phyloP scores from a whole-genome alignment of 495 filamentous ascomycete species.

The Aspergillus affinis region DNA sequence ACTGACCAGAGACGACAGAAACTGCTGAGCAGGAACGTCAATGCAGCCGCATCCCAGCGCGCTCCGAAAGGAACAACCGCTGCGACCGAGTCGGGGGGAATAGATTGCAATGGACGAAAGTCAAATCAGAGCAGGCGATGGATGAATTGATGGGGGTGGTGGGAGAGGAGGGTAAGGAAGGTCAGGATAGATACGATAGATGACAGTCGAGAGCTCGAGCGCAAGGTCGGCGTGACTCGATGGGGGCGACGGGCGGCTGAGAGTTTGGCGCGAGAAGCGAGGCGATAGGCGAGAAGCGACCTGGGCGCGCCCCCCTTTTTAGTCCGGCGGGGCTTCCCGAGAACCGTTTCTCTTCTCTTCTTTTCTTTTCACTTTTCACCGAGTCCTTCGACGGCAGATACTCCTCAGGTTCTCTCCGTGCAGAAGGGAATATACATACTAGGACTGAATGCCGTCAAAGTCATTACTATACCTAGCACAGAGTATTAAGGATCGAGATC shows the following conservation, averaged over 20 bases:
- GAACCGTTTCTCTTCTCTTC: constrained; percentile 9
- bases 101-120: constrained; percentile 5
- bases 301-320: constrained; percentile 10
- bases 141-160: constrained; percentile 4
- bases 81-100: constrained; percentile 8
- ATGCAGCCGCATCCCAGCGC: constrained; percentile 26
- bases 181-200: constrained; percentile 24
- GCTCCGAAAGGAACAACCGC: constrained; percentile 22
- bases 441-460: too few relatives aligned
- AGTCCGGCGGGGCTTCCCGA: constrained; percentile 6
- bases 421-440: too few relatives aligned
- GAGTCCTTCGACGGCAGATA: too few relatives aligned
- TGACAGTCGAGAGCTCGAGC: constrained; percentile 23
- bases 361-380: not conserved
- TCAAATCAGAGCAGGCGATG: too few relatives aligned
- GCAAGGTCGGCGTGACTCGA: constrained; percentile 19
- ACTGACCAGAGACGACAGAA: constrained; percentile 20
- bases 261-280: constrained; percentile 43
- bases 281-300: constrained; percentile 35
- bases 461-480: too few relatives aligned
- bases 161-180: constrained; percentile 6
- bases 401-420: too few relatives aligned
- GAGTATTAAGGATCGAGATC: too few relatives aligned
- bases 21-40: constrained; percentile 18
- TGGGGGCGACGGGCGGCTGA: constrained; percentile 30